Evolutionary conservation across 345 rosid species (phyloP).

Genomic region (Eucalyptus pauciflora): DNA sequence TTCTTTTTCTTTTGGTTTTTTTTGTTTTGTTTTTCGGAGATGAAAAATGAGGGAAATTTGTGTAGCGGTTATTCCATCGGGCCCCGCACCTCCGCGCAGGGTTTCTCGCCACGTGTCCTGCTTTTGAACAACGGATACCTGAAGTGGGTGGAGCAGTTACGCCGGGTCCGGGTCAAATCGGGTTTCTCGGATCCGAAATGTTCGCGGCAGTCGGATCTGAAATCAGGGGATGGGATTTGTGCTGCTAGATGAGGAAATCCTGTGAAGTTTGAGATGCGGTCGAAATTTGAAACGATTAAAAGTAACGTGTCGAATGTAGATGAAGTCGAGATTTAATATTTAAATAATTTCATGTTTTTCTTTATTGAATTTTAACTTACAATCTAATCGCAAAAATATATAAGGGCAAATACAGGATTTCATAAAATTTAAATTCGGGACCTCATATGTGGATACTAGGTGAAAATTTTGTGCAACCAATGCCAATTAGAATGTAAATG

Average conservation of each 20-base stretch:
- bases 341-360: neutral
- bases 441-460: neutral
- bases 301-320: too few species aligned
- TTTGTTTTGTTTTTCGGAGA: neutral
- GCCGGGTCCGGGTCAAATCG: neutral
- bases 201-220: neutral
- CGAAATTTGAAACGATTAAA: neutral
- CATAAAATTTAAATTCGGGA: accelerated
- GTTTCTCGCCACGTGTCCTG: neutral
- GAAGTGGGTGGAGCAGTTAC: neutral
- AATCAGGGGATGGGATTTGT: too few species aligned
- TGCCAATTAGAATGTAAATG: accelerated
- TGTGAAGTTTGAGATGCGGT: neutral
- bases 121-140: neutral
- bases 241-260: neutral
- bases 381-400: neutral
- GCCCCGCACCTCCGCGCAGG: neutral
- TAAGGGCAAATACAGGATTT: accelerated
- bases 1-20: accelerated
- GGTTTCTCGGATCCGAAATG: neutral
- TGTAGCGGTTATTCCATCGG: neutral
- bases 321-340: neutral
- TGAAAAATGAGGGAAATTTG: neutral
- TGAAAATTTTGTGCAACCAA: neutral
- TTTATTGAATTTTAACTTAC: neutral